Percentiles rank a stretch among this genome's conserved stretches.
phyloP scores from a whole-genome alignment of 495 filamentous ascomycete species.

The Rhizodiscina lignyota region DNA sequence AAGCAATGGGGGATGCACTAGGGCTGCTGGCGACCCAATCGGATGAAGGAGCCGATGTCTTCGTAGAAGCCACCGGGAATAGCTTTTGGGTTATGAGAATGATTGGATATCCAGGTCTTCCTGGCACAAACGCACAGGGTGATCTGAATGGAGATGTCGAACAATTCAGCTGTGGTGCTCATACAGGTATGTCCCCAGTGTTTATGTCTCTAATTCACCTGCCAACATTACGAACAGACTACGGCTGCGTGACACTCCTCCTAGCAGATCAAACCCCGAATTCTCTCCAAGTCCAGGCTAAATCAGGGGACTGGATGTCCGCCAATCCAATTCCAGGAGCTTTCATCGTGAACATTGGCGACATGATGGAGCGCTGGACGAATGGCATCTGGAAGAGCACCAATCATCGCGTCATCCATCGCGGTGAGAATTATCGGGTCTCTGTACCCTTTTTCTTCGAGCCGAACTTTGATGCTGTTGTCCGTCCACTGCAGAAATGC shows the following conservation, averaged over 20 bases:
- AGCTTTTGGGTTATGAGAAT: not conserved
- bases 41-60: not conserved
- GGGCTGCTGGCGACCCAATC: too few species aligned
- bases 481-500: constrained; percentile 13
- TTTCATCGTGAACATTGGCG: constrained; percentile 28
- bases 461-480: constrained; percentile 20
- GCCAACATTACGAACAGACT: constrained; percentile 12
- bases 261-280: constrained; percentile 18
- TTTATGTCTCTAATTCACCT: not conserved
- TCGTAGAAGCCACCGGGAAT: not conserved
- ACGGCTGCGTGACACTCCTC: constrained; percentile 25
- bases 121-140: not conserved
- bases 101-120: not conserved
- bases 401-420: constrained; percentile 23
- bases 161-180: constrained; percentile 14
- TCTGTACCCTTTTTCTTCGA: constrained; percentile 29
- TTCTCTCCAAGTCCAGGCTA: constrained; percentile 18
- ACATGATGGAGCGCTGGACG: constrained; percentile 27
- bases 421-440: constrained; percentile 19
- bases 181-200: constrained; percentile 5
- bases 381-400: constrained; percentile 25
- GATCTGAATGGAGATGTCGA: constrained; percentile 2
- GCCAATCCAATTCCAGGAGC: constrained; percentile 21
- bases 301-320: constrained; percentile 18
- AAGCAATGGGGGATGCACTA: not conserved